These are phyloP conservation scores for Xylaria hypoxylon DNA, from an alignment of 2,329 filamentous ascomycete genomes.

Conservation along the genomic window DNA sequence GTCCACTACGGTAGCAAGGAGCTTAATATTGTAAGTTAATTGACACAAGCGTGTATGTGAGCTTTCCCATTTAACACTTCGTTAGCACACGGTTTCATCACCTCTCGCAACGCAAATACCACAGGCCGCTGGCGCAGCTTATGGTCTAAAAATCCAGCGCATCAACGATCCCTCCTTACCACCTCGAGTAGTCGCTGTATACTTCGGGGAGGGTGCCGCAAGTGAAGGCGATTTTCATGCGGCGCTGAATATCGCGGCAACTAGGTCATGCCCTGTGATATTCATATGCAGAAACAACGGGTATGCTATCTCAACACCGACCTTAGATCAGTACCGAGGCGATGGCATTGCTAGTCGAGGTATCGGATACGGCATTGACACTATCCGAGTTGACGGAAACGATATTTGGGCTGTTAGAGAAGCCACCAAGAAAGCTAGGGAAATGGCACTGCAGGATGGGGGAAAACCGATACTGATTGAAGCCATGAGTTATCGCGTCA, in stretches of 20 bases:
- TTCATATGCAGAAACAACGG: constrained; percentile 96
- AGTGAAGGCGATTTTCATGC: constrained; percentile 94
- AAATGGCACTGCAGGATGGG: constrained; percentile 82
- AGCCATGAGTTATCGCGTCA: constrained; percentile 98
- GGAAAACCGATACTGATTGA: constrained; percentile 88
- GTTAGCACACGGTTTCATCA: constrained; percentile 84
- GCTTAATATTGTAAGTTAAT: constrained; percentile 78
- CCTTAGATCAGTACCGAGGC: constrained; percentile 89
- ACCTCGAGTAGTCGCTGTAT: constrained; percentile 79
- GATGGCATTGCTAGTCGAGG: constrained; percentile 91
- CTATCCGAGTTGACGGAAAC: constrained; percentile 92
- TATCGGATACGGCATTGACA: constrained; percentile 93
- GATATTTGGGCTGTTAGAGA: constrained; percentile 90
- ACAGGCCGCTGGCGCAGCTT: constrained; percentile 87
- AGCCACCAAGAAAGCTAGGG: constrained; percentile 80
- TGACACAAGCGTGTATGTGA: neutral
- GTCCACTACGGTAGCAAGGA: constrained; percentile 91
- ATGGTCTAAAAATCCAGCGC: constrained; percentile 85
- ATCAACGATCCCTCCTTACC: constrained; percentile 76
- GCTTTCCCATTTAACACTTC: constrained; percentile 33
- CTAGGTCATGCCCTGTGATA: constrained; percentile 84
- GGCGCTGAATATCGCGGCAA: constrained; percentile 90
- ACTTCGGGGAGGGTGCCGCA: constrained; percentile 91
- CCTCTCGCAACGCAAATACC: constrained; percentile 90
- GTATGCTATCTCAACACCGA: constrained; percentile 90